phyloP scores from a whole-genome alignment of 2,329 filamentous ascomycete species.

The Diaporthe batatas region DNA sequence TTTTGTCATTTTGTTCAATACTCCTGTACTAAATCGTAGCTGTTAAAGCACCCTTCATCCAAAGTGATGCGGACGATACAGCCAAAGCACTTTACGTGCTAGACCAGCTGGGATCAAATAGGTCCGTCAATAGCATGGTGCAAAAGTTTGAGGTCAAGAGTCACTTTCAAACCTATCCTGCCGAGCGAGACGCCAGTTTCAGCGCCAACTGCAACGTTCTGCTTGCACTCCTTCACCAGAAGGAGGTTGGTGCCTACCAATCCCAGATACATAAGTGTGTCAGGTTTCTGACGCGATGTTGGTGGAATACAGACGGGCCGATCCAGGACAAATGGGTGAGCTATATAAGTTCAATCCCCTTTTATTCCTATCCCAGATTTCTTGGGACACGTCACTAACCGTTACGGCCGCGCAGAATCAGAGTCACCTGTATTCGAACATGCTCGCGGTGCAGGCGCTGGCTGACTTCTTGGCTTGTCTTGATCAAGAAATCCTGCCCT shows the following conservation, averaged over 20 bases:
- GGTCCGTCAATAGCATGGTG: not conserved
- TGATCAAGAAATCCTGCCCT: no score
- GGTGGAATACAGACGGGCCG: slow-evolving; percentile 3
- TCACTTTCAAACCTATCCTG: slow-evolving; percentile 26
- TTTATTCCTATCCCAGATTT: not conserved
- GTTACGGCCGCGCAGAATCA: not conserved
- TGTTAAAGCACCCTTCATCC: not conserved
- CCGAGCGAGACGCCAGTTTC: slow-evolving; percentile 7
- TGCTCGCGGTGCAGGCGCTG: not conserved
- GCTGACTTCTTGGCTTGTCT: not conserved
- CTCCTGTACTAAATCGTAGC: no score
- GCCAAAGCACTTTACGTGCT: not conserved
- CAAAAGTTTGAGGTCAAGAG: not conserved
- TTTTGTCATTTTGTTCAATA: no score
- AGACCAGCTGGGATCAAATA: no score
- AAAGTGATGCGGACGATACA: slow-evolving; percentile 25
- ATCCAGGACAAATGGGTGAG: slow-evolving; percentile 22
- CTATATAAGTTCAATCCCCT: not conserved
- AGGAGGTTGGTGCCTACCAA: no score
- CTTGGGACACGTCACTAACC: no score
- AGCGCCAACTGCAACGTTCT: slow-evolving; percentile 31
- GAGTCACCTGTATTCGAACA: not conserved
- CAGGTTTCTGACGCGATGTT: no score
- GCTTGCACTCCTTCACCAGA: not conserved
- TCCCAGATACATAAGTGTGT: no score